Evolutionary conservation across 768 basidiomycete species (phyloP).

Genomic region (Chlorophyllum brunneum): DNA sequence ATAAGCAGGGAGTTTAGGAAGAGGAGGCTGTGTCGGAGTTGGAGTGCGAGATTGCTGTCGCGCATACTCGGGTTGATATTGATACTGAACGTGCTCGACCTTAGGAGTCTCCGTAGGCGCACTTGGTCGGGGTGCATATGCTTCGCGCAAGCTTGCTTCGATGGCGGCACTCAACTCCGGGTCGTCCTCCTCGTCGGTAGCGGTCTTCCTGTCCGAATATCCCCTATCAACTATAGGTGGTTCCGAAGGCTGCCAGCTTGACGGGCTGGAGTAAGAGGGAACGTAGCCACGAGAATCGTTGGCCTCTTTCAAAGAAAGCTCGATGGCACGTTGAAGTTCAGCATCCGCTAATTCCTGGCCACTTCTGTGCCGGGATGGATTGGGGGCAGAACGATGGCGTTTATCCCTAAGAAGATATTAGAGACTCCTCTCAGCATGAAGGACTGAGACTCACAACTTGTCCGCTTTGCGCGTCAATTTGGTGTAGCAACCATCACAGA

Average conservation of each 20-base stretch:
- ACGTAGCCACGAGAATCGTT: slow-evolving; percentile 62
- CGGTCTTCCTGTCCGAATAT: slow-evolving; percentile 31
- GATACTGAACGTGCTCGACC: slow-evolving; percentile 35
- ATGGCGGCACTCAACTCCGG: slow-evolving; percentile 92
- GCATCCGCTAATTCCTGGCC: slow-evolving; percentile 71
- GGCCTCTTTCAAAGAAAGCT: slow-evolving; percentile 82
- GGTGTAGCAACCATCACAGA: slow-evolving; percentile 87
- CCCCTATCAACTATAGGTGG: slow-evolving; percentile 64
- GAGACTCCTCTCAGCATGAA: neutral
- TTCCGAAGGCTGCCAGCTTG: slow-evolving; percentile 60
- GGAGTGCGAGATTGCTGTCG: slow-evolving; percentile 43
- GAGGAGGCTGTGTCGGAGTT: slow-evolving; percentile 34
- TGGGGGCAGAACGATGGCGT: slow-evolving; percentile 50
- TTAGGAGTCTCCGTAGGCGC: slow-evolving; percentile 64
- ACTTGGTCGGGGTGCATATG: slow-evolving; percentile 70
- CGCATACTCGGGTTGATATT: slow-evolving; percentile 36
- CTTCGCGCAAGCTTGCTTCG: slow-evolving; percentile 90
- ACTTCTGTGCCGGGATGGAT: slow-evolving; percentile 44
- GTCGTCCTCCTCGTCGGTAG: slow-evolving; percentile 72
- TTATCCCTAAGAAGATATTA: slow-evolving; percentile 32
- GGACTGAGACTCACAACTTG: slow-evolving; percentile 29
- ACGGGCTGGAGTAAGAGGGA: slow-evolving; percentile 53
- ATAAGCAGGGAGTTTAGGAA: slow-evolving; percentile 64
- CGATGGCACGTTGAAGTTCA: slow-evolving; percentile 91
- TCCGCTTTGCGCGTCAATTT: slow-evolving; percentile 66